Percentiles rank a stretch among this genome's conserved stretches.
Evolutionary conservation across 208 protist genomes (phyloP).

Genomic region (Leishmania major): DNA sequence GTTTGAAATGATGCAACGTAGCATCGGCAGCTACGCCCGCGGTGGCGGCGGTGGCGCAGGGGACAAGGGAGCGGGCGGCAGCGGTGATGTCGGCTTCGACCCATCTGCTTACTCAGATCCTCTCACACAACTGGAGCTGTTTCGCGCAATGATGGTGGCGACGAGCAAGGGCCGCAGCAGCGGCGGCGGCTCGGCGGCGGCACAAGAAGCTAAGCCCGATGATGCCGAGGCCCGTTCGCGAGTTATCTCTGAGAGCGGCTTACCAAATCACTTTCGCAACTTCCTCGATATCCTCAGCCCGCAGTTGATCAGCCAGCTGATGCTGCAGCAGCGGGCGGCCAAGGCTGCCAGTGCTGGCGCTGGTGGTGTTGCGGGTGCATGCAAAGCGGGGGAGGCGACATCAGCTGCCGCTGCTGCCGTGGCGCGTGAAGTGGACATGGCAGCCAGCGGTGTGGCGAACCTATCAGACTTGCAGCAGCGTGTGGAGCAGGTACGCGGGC

Average conservation of each 20-base stretch:
- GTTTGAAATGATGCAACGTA: constrained; percentile 41
- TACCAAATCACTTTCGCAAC: constrained; percentile 20
- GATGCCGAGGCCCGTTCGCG: constrained; percentile 12
- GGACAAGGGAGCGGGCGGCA: background rate
- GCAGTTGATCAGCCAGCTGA: constrained; percentile 25
- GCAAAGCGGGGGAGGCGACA: constrained; percentile 12
- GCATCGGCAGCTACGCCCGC: constrained; percentile 22
- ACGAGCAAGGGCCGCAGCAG: constrained; percentile 27
- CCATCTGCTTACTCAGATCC: constrained; percentile 27
- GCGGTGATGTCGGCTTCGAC: constrained; percentile 19
- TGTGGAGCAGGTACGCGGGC: constrained; percentile 25
- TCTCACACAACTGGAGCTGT: constrained; percentile 30
- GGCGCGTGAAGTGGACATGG: constrained; percentile 13
- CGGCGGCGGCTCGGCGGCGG: constrained; percentile 2
- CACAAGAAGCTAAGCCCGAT: constrained; percentile 17
- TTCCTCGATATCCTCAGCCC: constrained; percentile 30
- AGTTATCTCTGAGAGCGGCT: background rate
- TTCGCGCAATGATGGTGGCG: constrained; percentile 34
- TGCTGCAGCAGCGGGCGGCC: constrained; percentile 22
- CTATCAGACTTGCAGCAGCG: constrained; percentile 35
- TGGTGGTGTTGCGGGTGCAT: background rate
- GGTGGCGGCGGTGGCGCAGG: background rate
- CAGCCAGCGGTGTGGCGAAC: constrained; percentile 18
- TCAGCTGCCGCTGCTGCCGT: background rate
- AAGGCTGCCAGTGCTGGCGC: background rate